Evolutionary conservation across 2,329 filamentous ascomycete species (phyloP).

Genomic region (Raffaelea arxii): DNA sequence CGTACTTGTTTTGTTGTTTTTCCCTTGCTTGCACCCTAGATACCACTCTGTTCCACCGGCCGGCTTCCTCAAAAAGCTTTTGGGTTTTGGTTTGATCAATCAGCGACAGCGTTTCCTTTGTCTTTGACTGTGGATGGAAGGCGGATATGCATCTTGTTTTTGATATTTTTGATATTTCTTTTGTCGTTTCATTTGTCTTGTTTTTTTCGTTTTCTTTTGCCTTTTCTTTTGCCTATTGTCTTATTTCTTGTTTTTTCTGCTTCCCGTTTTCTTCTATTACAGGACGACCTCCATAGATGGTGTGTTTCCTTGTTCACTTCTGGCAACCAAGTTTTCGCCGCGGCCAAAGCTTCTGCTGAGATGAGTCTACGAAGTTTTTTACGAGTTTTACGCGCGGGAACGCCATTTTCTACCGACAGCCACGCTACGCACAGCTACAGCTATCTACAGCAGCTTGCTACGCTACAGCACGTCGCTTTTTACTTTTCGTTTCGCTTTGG

Average conservation of each 20-base stretch:
- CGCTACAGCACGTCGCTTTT: no score
- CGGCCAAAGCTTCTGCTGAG: no score
- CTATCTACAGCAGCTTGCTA: no score
- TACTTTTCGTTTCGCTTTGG: not conserved
- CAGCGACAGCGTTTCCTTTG: slow-evolving; percentile 8
- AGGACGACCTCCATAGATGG: not conserved
- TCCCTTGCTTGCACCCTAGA: not conserved
- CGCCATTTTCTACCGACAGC: not conserved
- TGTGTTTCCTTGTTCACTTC: no score
- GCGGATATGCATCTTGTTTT: not conserved
- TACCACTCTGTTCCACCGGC: not conserved
- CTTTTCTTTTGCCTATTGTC: not conserved
- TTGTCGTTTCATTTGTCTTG: slow-evolving; percentile 1
- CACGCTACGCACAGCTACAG: no score
- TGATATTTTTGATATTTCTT: not conserved
- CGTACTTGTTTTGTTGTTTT: not conserved
- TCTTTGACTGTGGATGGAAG: no score
- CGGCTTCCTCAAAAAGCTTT: not conserved
- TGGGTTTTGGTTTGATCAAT: not conserved
- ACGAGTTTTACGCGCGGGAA: not conserved
- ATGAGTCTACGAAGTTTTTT: not conserved
- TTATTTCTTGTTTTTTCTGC: slow-evolving; percentile 2
- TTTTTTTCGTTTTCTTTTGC: not conserved
- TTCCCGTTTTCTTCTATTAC: not conserved
- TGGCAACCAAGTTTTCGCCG: no score